Evolutionary conservation across 176 grass and related monocot species (phyloP).

Genomic region (Bromus sterilis): DNA sequence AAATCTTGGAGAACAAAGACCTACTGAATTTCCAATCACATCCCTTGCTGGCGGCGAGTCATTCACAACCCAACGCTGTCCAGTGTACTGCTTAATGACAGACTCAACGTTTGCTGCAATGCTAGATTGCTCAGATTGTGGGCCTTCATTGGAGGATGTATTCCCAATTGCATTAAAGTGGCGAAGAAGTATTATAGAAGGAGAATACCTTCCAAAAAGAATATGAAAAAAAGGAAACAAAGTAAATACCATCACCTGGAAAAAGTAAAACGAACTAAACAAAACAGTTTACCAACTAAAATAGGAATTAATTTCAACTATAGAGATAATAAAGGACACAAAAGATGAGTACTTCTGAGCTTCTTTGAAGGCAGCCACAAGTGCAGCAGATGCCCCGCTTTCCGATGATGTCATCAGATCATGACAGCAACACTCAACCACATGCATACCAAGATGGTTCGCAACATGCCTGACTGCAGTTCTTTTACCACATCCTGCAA

Average conservation of each 20-base stretch:
- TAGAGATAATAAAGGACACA: background rate
- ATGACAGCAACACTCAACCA: constrained; percentile 86
- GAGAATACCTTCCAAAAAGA: constrained; percentile 74
- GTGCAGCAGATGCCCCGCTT: constrained; percentile 63
- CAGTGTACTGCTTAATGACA: constrained; percentile 66
- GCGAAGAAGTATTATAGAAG: constrained; percentile 80
- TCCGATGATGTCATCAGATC: constrained; percentile 75
- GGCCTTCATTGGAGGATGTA: constrained; percentile 63
- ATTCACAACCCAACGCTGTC: constrained; percentile 38
- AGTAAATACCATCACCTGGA: background rate
- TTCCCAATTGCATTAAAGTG: constrained; percentile 77
- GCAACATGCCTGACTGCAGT: constrained; percentile 76
- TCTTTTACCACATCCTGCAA: constrained; percentile 77
- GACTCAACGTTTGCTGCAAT: constrained; percentile 69
- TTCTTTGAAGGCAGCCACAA: constrained; percentile 75
- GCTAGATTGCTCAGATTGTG: constrained; percentile 75
- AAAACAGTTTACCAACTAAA: background rate
- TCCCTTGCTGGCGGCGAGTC: constrained; percentile 30
- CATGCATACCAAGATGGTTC: constrained; percentile 65
- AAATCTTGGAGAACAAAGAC: background rate
- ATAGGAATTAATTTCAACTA: constrained; percentile 3
- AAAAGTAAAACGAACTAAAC: constrained; percentile 2
- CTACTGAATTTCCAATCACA: constrained; percentile 50
- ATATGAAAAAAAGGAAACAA: constrained; percentile 16
- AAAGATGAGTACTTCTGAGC: constrained; percentile 57